Percentiles rank a stretch among this genome's conserved stretches.
Evolutionary conservation across 106 monocot genomes (phyloP).

Genomic region (Dioscorea dumetorum): DNA sequence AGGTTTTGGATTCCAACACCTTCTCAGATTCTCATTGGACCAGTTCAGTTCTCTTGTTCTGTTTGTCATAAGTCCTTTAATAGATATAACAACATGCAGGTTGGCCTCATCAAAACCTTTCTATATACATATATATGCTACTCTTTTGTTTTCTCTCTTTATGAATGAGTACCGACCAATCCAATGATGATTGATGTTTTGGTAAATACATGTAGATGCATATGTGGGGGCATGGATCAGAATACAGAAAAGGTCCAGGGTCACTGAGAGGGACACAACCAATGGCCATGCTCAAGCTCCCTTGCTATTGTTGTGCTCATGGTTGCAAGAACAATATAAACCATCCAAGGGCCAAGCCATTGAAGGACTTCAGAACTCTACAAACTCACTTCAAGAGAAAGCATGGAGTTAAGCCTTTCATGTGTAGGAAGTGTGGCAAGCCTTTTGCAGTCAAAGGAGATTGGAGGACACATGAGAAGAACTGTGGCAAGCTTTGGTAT

Average conservation of each 20-base stretch:
- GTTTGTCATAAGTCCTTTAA: conserved; percentile 77
- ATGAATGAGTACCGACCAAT: no score
- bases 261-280: conserved; percentile 43
- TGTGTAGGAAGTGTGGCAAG: conserved; percentile 54
- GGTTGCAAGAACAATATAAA: conserved; percentile 72
- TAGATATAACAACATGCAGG: conserved; percentile 86
- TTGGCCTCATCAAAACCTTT: conserved; percentile 1
- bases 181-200: no score
- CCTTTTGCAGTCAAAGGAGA: conserved; percentile 63
- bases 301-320: conserved; percentile 59
- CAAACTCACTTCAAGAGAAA: conserved; percentile 74
- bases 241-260: conserved; percentile 54
- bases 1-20: conserved; percentile 75
- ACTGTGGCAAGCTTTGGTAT: conserved; percentile 62
- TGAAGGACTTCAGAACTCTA: conserved; percentile 69
- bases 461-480: conserved; percentile 76
- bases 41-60: conserved; percentile 58
- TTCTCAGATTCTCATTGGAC: conserved; percentile 60
- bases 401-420: conserved; percentile 63
- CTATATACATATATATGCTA: no score
- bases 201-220: conserved; percentile 38
- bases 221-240: conserved; percentile 78
- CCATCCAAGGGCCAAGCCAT: conserved; percentile 45
- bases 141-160: no score
- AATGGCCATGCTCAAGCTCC: conserved; percentile 42